Conservation (phyloP, 2,329 filamentous ascomycete species). For the Trichoderma endophyticum region DNA sequence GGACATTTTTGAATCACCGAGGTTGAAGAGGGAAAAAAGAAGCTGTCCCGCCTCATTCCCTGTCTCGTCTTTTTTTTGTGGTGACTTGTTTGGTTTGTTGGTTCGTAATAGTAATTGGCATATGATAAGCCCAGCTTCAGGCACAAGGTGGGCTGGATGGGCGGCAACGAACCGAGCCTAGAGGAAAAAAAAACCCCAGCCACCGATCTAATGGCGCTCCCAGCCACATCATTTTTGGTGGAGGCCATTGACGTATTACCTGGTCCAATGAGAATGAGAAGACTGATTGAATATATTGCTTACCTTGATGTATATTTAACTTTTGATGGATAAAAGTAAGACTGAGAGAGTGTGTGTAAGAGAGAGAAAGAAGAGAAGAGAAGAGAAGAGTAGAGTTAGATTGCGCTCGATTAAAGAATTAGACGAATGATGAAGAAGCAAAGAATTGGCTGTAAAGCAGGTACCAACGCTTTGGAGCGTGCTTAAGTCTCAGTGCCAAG, state of each 20-base stretch:
- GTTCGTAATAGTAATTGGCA: background rate
- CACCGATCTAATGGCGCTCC: background rate
- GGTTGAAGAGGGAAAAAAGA: background rate
- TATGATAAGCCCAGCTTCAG: constrained; percentile 3
- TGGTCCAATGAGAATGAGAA: background rate
- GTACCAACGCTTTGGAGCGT: background rate
- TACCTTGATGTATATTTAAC: background rate
- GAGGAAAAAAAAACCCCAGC: constrained; percentile 1
- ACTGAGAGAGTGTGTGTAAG: background rate
- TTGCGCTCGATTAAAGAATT: background rate
- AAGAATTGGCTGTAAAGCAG: background rate
- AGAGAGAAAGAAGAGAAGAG: background rate
- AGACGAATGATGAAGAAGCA: background rate
- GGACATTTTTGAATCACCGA: background rate
- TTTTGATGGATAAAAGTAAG: background rate
- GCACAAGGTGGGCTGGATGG: constrained; percentile 17
- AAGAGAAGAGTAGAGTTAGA: background rate
- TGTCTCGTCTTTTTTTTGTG: background rate
- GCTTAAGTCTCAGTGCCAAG: background rate
- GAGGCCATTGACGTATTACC: background rate
- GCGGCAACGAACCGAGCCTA: constrained; percentile 16
- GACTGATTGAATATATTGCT: background rate
- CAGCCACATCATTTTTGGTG: constrained; percentile 2
- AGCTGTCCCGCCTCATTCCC: background rate
- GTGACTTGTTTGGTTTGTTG: background rate